Evolutionary conservation across 768 basidiomycete genomes (phyloP).

Genomic region (Stropharia rugosoannulata): DNA sequence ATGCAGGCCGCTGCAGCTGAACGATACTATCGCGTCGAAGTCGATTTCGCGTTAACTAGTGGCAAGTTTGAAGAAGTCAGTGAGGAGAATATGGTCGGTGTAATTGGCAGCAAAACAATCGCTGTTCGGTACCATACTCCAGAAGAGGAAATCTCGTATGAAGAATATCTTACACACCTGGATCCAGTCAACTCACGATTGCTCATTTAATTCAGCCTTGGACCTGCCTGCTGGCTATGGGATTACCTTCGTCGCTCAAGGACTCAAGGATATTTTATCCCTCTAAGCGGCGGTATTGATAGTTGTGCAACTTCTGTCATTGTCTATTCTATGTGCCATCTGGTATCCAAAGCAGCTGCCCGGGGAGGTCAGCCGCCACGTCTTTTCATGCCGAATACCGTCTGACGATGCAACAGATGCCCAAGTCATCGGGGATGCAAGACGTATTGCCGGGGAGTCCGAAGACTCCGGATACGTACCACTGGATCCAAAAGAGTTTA

Average conservation of each 20-base stretch:
- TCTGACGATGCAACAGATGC: constrained; percentile 43
- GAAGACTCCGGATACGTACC: constrained; percentile 83
- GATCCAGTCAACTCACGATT: neutral
- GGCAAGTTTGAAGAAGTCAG: constrained; percentile 69
- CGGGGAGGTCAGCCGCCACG: constrained; percentile 56
- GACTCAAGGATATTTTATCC: constrained; percentile 93
- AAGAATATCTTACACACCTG: constrained; percentile 13
- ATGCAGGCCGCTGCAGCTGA: constrained; percentile 84
- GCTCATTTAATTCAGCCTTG: constrained; percentile 53
- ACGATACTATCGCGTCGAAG: constrained; percentile 79
- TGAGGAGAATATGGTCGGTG: constrained; percentile 45
- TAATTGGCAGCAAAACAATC: constrained; percentile 34
- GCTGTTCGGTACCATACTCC: constrained; percentile 78
- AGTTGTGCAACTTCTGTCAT: constrained; percentile 97
- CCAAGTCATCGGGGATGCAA: constrained; percentile 89
- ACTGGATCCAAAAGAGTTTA: constrained; percentile 84
- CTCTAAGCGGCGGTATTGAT: constrained; percentile 95
- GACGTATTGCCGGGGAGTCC: constrained; percentile 84
- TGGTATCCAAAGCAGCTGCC: constrained; percentile 78
- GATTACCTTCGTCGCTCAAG: constrained; percentile 94
- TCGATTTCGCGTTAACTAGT: constrained; percentile 74
- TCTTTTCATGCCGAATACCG: neutral
- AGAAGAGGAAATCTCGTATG: constrained; percentile 98
- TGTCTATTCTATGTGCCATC: constrained; percentile 93
- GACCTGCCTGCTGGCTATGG: constrained; percentile 99